Conservation (phyloP, 306 rosid genomes). For the Cucumis melo region DNA sequence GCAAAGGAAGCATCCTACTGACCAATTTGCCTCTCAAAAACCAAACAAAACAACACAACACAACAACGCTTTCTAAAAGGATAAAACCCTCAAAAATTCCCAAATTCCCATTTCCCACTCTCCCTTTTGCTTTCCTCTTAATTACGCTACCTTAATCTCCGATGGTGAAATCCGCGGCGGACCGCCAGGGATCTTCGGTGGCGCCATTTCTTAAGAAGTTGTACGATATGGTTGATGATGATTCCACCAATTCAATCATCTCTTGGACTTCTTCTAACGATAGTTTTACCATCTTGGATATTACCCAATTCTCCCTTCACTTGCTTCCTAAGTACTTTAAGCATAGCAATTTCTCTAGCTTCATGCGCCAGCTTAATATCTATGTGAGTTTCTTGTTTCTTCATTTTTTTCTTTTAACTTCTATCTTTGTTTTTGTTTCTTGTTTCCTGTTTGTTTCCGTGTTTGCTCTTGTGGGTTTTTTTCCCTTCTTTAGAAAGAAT, state of each 20-base stretch:
- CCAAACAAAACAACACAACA: not conserved
- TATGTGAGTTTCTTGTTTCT: constrained; percentile 26
- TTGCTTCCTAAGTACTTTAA: constrained; percentile 63
- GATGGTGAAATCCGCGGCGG: constrained; percentile 47
- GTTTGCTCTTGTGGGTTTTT: not conserved
- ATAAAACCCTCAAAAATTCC: not conserved
- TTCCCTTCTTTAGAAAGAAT: not conserved
- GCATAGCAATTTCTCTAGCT: constrained; percentile 82
- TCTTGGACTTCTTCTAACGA: constrained; percentile 32
- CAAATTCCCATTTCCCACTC: not conserved
- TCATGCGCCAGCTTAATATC: constrained; percentile 83
- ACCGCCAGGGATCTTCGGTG: constrained; percentile 29
- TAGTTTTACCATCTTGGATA: constrained; percentile 42
- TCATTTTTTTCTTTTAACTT: not conserved
- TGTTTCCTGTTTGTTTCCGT: not conserved
- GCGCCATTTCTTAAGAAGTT: constrained; percentile 66
- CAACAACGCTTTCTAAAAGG: not conserved
- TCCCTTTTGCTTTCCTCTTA: not conserved
- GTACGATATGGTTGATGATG: constrained; percentile 66
- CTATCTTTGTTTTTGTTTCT: not conserved
- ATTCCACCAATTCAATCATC: constrained; percentile 36
- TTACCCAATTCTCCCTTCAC: constrained; percentile 43
- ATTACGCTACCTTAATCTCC: not conserved
- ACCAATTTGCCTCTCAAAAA: not conserved
- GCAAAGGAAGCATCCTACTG: not conserved